Conservation (phyloP, 192 early-diverging fungal species). For the Jimgerdemannia flammicorona region DNA sequence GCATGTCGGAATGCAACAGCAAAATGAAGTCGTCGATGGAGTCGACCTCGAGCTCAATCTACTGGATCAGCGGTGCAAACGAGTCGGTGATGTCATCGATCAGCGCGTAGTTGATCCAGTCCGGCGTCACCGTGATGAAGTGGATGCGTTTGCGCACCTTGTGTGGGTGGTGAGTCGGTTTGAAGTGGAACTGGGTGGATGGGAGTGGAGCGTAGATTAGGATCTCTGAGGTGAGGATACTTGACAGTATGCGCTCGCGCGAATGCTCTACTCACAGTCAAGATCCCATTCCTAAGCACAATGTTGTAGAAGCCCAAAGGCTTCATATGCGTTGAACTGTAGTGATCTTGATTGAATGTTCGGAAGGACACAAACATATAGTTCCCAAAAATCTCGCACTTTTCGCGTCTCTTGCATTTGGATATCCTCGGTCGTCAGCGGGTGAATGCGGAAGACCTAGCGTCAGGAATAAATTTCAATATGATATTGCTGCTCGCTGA, state of each 20-base stretch:
- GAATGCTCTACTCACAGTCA: slow-evolving; percentile 42
- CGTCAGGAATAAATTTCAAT: neutral
- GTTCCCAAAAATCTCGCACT: slow-evolving; percentile 82
- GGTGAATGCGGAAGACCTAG: slow-evolving; percentile 69
- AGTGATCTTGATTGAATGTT: slow-evolving; percentile 64
- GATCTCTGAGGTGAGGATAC: neutral
- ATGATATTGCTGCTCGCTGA: neutral
- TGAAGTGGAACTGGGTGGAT: slow-evolving; percentile 73
- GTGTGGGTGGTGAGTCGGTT: slow-evolving; percentile 70
- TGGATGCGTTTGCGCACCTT: slow-evolving; percentile 86
- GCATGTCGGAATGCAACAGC: slow-evolving; percentile 79
- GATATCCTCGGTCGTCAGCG: slow-evolving; percentile 87
- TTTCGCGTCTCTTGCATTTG: slow-evolving; percentile 83
- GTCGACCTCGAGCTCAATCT: slow-evolving; percentile 94
- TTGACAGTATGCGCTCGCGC: no score
- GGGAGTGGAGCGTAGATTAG: neutral
- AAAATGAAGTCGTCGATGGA: slow-evolving; percentile 93
- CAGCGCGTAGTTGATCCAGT: slow-evolving; percentile 96
- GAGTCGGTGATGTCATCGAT: slow-evolving; percentile 95
- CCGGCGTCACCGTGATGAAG: slow-evolving; percentile 82
- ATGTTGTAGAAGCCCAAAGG: slow-evolving; percentile 65
- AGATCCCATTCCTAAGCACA: slow-evolving; percentile 64
- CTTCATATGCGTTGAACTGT: slow-evolving; percentile 58
- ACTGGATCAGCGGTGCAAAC: slow-evolving; percentile 80
- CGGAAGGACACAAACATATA: slow-evolving; percentile 94